Evolutionary conservation across 1,284 basidiomycete genomes (phyloP), one percentile per base, ranked within the genome.

Genomic region (Cryptococcus depauperatus): DNA sequence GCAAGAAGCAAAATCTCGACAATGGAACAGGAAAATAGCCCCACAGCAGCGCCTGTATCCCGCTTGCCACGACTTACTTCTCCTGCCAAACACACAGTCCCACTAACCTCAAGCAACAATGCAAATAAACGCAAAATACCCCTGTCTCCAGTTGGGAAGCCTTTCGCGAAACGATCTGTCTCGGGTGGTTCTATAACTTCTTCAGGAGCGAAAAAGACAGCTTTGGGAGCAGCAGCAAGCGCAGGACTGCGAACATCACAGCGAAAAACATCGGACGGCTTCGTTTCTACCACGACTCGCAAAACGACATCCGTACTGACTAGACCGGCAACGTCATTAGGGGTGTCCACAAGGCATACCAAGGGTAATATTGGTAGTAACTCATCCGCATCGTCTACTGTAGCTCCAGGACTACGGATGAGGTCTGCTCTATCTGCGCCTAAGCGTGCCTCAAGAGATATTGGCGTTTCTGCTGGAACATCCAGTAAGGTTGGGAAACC

Each of bases 81-180:
- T 19, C 61, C 61, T 6, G 47, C 47, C 16, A 57, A 56, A 35
- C 37, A 11, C 37, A 41, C 33, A 37, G 26, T 38, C 27, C 54
- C 53, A n/a, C 49, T 55, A 4, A 16, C 51, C 4, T 44, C 52
- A 21, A 38, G 41, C 2, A 43, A 41, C 42, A 51, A 52, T 37
- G 49, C 42, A 19, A 53, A 55, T 45, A 68, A 68, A 46, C 56
- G 66, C 26, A 64, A 66, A 54, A 13, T 46, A 4, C 59, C 63
- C 8, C 53, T 55, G 0, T 61, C 60, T 0, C 59, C 62, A 4
- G 44, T 46, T 1, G 46, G 40, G 2, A 55, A 54, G 2, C 52
- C 54, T 3, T 45, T 52, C 2, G 51, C 57, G 11, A 65, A 66
- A 43, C 52, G 64, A 22, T 42, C 39, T 4, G 55, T 49, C 5